Percentiles rank a stretch among this genome's conserved stretches.
Conservation (phyloP, 2,329 filamentous ascomycete species). For the Fusarium sp. region DNA sequence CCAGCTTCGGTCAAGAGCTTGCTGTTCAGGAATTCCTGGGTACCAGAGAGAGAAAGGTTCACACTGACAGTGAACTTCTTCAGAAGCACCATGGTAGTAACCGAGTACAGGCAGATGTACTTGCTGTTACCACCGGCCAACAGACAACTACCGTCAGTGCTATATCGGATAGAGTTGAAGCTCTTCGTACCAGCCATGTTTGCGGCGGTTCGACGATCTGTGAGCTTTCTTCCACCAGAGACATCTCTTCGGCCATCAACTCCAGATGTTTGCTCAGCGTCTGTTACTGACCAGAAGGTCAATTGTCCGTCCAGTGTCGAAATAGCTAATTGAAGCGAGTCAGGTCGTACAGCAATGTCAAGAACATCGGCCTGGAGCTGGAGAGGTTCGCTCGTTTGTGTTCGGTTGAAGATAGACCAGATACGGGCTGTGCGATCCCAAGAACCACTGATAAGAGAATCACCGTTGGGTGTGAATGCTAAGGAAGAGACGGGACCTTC, state of each 20-base stretch:
- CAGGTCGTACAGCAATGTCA: slow-evolving; percentile 85
- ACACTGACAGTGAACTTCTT: slow-evolving; percentile 97
- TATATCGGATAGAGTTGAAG: slow-evolving; percentile 89
- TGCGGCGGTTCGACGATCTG: slow-evolving; percentile 89
- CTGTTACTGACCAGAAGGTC: slow-evolving; percentile 92
- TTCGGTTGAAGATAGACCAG: slow-evolving; percentile 94
- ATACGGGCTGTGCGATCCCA: slow-evolving; percentile 97
- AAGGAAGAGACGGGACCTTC: slow-evolving; percentile 92
- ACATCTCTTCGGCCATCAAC: slow-evolving; percentile 92
- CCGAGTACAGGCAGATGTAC: slow-evolving; percentile 98
- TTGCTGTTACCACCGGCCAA: slow-evolving; percentile 96
- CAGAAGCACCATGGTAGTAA: slow-evolving; percentile 87
- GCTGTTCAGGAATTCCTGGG: slow-evolving; percentile 96
- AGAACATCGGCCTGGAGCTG: slow-evolving; percentile 93
- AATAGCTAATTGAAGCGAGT: slow-evolving; percentile 89
- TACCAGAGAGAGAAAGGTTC: slow-evolving; percentile 95
- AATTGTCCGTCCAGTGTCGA: slow-evolving; percentile 94
- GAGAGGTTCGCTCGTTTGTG: slow-evolving; percentile 93
- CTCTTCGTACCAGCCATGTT: slow-evolving; percentile 91
- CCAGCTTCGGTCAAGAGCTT: slow-evolving; percentile 91
- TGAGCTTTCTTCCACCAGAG: slow-evolving; percentile 88
- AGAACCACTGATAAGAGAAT: slow-evolving; percentile 86
- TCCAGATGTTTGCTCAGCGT: slow-evolving; percentile 86
- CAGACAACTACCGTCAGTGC: slow-evolving; percentile 89
- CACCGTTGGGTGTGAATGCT: slow-evolving; percentile 88